These are phyloP conservation scores for Lepraria neglecta DNA, from an alignment of 495 filamentous ascomycete genomes.

Conservation along the genomic window DNA sequence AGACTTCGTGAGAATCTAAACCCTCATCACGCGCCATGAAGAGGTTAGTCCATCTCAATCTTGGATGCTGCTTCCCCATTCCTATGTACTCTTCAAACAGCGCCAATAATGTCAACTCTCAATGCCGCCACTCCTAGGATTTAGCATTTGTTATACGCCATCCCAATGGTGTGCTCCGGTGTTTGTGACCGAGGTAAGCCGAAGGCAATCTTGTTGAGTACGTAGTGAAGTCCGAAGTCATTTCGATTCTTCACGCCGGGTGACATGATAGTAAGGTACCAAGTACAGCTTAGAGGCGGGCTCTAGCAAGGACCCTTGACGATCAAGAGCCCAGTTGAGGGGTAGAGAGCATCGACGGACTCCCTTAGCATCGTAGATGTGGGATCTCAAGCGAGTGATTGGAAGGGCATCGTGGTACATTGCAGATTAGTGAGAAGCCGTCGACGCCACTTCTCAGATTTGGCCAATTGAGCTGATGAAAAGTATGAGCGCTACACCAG, in stretches of 20 bases:
- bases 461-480: background rate
- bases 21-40: background rate
- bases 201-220: too few species aligned
- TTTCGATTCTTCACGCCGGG: background rate
- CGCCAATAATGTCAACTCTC: background rate
- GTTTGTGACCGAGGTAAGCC: background rate
- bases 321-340: background rate
- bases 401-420: background rate
- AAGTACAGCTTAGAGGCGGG: background rate
- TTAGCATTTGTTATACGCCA: background rate
- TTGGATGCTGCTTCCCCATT: background rate
- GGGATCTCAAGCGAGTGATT: constrained; percentile 1
- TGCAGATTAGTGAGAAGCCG: background rate
- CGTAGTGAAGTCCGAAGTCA: too few species aligned
- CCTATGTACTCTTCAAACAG: background rate
- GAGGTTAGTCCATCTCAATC: background rate
- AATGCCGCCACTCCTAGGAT: background rate
- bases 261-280: background rate
- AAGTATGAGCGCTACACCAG: background rate
- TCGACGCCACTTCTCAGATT: background rate
- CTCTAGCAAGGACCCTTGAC: background rate
- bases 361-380: background rate
- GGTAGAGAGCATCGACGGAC: background rate
- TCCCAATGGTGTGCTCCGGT: background rate
- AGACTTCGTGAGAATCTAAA: background rate